These are phyloP conservation scores for Pinus taeda DNA, from an alignment of 75 land plant genomes.

Conservation along the genomic window DNA sequence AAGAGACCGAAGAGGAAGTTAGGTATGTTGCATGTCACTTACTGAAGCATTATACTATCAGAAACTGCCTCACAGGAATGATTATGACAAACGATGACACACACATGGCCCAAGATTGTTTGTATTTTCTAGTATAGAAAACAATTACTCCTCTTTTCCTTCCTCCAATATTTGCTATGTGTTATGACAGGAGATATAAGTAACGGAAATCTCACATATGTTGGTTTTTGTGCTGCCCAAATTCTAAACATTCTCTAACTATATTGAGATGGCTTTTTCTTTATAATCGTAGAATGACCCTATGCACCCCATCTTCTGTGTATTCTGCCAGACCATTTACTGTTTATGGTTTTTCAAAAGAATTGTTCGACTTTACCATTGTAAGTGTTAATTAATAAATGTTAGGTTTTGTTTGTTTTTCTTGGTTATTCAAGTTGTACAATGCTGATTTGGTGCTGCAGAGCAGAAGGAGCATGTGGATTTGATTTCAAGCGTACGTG, in stretches of 20 bases:
- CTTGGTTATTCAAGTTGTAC: not conserved
- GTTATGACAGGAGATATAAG: not conserved
- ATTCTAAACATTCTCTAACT: not conserved
- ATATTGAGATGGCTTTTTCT: not conserved
- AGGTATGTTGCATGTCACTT: constrained; percentile 23
- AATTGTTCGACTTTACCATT: not conserved
- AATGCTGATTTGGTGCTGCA: constrained; percentile 13
- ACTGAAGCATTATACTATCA: not conserved
- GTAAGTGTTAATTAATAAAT: not conserved
- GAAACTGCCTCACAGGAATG: not conserved
- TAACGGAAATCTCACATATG: not conserved
- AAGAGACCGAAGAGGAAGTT: constrained; percentile 40
- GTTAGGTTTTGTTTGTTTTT: not conserved
- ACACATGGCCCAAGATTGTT: not conserved
- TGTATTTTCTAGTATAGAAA: not conserved
- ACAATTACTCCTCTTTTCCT: not conserved
- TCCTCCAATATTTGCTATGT: not conserved
- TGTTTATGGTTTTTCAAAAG: not conserved
- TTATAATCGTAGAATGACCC: not conserved
- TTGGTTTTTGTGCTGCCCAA: not conserved
- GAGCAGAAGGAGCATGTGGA: constrained; percentile 57
- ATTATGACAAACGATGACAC: not conserved
- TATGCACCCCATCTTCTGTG: not conserved
- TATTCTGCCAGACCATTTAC: not conserved
- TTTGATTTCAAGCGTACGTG: constrained; percentile 46